Evolutionary conservation across 148 eudicot species (phyloP), one percentile per base, ranked within the genome.

Genomic region (Chenopodium suecicum): DNA sequence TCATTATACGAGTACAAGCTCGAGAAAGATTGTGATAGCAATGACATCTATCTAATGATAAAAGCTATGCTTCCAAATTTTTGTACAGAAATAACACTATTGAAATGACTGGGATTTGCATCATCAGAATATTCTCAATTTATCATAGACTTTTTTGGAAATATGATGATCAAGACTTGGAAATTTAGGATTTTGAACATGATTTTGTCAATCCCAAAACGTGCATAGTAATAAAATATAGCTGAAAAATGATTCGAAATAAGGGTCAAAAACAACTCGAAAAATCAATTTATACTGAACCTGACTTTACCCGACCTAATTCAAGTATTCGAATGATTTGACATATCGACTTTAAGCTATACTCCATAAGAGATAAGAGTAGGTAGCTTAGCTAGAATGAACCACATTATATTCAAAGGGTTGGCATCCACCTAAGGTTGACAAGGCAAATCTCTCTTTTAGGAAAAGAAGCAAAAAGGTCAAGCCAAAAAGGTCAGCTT

Each of bases 391-490:
- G 63, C 29, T 46, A 20, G 54, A 71, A 71, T 44, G 54, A 13
- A 65, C 83, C 65, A 20, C 63, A 17, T 56, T 41, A 73, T 47
- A 74, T 60, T 63, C 20, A 67, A 54, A 67, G 46, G 48, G 29
- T 23, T 47, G 80, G 77, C 68, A 11, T 77, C 80, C 82, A 82
- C 78, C 73, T 78, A 77, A 83, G 86, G 46, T 44, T 82, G 86
- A 87, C 74, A 67, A 79, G 77, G 80, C 81, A 76, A 78, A 74
- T 60, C 79, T 81, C 70, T 54, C 79, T 78, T 70, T 70, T 25
- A 5, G 3, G 11, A 37, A 79, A 58, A 71, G 37, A 70, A 78
- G 34, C 69, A 50, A 65, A 77, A 69, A 73, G 44, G 67, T 58
- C 56, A 27, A 32, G 29, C 22, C 70, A 58, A 76, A 58, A 82